These are phyloP conservation scores for Penicillium soppii DNA, from an alignment of 495 filamentous ascomycete genomes.

Conservation along the genomic window DNA sequence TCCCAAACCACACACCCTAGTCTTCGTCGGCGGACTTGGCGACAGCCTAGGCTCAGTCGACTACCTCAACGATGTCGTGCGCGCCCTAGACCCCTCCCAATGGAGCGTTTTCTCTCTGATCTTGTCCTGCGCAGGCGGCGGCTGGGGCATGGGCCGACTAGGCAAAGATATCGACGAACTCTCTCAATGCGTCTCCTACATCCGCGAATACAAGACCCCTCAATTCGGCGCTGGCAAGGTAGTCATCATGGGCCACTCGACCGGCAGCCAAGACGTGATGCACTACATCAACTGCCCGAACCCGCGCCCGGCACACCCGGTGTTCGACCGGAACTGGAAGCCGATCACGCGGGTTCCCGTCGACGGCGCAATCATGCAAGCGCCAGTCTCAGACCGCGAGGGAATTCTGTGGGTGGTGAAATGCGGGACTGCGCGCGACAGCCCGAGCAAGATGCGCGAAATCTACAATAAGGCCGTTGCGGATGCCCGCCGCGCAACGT, in stretches of 20 bases:
- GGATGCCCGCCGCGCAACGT: slow-evolving; percentile 21
- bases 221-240: slow-evolving; percentile 27
- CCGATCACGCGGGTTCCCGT: slow-evolving; percentile 42
- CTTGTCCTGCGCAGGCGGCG: slow-evolving; percentile 60
- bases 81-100: slow-evolving; percentile 48
- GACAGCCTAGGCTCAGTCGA: slow-evolving; percentile 68
- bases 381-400: slow-evolving; percentile 76
- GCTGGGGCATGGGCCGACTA: slow-evolving; percentile 68
- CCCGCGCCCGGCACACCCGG: slow-evolving; percentile 30
- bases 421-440: slow-evolving; percentile 31
- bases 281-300: slow-evolving; percentile 57
- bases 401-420: slow-evolving; percentile 47
- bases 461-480: slow-evolving; percentile 30
- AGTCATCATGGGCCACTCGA: slow-evolving; percentile 71
- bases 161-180: slow-evolving; percentile 68
- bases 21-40: slow-evolving; percentile 50
- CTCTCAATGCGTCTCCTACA: slow-evolving; percentile 61
- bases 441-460: slow-evolving; percentile 23
- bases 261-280: slow-evolving; percentile 82
- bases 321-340: slow-evolving; percentile 29
- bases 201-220: slow-evolving; percentile 40
- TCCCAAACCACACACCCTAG: slow-evolving; percentile 25
- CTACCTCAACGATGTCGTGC: slow-evolving; percentile 49
- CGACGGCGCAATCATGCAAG: slow-evolving; percentile 83
- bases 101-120: slow-evolving; percentile 60